Conservation (phyloP, 306 rosid genomes). For the Trifolium pratense region DNA sequence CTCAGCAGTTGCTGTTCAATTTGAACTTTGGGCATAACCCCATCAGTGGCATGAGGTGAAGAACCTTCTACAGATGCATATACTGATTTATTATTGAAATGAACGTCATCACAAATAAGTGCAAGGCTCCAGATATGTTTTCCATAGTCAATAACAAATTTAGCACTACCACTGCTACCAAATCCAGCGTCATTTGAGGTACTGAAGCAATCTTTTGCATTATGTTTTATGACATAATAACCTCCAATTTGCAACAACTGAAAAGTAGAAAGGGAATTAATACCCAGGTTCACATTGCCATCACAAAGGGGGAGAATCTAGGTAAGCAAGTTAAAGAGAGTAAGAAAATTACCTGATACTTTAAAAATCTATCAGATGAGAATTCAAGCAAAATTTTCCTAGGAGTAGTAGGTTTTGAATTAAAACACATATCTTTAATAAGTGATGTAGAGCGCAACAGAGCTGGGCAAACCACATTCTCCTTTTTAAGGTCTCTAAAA, state of each 20-base stretch:
- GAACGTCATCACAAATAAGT: conserved; percentile 56
- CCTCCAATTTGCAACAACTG: conserved; percentile 85
- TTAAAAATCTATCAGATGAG: conserved; percentile 56
- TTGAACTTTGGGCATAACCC: conserved; percentile 43
- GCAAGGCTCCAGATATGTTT: conserved; percentile 71
- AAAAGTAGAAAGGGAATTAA: conserved; percentile 46
- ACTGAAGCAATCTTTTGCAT: conserved; percentile 55
- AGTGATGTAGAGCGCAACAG: conserved; percentile 50
- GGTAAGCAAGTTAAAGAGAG: conserved; percentile 36
- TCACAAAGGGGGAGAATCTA: conserved; percentile 25
- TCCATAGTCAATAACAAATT: conserved; percentile 55
- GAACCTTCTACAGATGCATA: conserved; percentile 39
- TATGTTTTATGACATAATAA: conserved; percentile 66
- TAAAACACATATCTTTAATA: conserved; percentile 32
- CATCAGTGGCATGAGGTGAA: conserved; percentile 41
- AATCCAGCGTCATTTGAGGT: conserved; percentile 41
- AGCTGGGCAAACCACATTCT: conserved; percentile 48
- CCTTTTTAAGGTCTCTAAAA: conserved; percentile 50
- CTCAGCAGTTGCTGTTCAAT: conserved; percentile 45
- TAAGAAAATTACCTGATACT: conserved; percentile 64
- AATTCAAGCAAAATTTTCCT: conserved; percentile 78
- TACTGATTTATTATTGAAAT: conserved; percentile 41
- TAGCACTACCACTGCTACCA: conserved; percentile 41
- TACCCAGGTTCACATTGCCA: conserved; percentile 26
- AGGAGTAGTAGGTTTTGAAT: conserved; percentile 50